phyloP scores from a whole-genome alignment of 768 basidiomycete genomes.

The Sporobolomyces phaffii region DNA sequence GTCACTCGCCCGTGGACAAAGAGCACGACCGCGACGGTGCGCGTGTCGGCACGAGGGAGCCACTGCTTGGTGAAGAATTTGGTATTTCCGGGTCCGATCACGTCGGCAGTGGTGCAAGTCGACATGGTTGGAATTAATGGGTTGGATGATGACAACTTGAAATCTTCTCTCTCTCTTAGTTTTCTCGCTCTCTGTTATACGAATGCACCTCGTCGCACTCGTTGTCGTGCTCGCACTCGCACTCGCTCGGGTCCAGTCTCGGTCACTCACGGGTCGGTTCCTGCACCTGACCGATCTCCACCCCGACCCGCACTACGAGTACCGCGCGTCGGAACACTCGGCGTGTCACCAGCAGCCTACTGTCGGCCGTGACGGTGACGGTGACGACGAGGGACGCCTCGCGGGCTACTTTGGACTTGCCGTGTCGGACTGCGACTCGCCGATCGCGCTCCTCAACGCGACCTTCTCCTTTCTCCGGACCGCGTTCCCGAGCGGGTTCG shows the following conservation, averaged over 20 bases:
- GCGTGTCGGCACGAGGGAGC: background rate
- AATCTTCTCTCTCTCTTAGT: background rate
- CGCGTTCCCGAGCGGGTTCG: no score
- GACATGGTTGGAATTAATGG: background rate
- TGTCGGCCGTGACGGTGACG: no score
- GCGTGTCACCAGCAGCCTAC: no score
- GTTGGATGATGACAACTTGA: background rate
- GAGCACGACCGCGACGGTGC: background rate
- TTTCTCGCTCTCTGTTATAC: conserved; percentile 1
- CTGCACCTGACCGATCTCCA: conserved; percentile 80
- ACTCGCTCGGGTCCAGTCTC: no score
- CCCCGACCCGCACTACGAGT: conserved; percentile 64
- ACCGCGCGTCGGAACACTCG: conserved; percentile 54
- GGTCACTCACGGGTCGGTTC: no score
- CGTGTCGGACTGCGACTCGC: no score
- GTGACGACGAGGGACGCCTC: no score
- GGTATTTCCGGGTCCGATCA: background rate
- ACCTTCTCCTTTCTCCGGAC: no score
- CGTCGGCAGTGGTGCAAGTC: background rate
- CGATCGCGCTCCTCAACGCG: no score
- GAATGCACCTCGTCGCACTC: no score
- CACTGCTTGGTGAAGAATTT: conserved; percentile 36
- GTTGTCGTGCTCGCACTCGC: no score
- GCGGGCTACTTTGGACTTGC: no score
- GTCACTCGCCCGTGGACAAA: conserved; percentile 35